Conservation (phyloP, 2,329 filamentous ascomycete genomes). For the Trichoderma breve region DNA sequence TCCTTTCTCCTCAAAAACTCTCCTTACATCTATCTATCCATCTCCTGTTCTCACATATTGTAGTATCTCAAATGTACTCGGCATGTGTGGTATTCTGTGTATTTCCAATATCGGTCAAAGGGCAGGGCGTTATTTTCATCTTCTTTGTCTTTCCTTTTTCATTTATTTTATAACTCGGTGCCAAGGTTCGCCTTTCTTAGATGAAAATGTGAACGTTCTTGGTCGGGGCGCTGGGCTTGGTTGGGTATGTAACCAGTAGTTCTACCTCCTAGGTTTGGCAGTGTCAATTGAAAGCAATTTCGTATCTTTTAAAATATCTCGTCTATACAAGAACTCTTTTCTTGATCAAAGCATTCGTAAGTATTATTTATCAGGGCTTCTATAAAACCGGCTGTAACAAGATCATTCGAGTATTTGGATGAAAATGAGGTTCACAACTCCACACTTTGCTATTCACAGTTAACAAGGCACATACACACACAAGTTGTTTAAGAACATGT, state of each 20-base stretch:
- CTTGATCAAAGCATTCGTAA: neutral
- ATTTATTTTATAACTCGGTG: neutral
- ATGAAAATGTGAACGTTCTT: neutral
- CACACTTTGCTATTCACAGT: neutral
- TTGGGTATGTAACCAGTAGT: neutral
- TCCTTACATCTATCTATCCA: neutral
- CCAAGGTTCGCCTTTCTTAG: neutral
- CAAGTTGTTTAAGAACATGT: slow-evolving; percentile 26
- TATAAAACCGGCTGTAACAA: neutral
- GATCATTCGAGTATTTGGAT: neutral
- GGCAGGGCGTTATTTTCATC: neutral
- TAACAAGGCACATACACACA: too few relatives aligned
- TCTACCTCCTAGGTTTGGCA: slow-evolving; percentile 11
- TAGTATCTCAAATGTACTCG: slow-evolving; percentile 4
- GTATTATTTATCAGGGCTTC: neutral
- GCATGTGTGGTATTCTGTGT: slow-evolving; percentile 13
- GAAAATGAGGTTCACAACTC: neutral
- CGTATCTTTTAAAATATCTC: neutral
- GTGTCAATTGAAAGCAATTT: slow-evolving; percentile 2
- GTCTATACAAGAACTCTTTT: neutral
- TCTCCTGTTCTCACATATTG: neutral
- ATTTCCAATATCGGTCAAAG: neutral
- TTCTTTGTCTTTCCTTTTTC: neutral
- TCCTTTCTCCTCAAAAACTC: neutral
- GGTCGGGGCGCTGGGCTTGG: slow-evolving; percentile 12